phyloP scores from a whole-genome alignment of 2,329 filamentous ascomycete genomes.

The Verruconis gallopava region DNA sequence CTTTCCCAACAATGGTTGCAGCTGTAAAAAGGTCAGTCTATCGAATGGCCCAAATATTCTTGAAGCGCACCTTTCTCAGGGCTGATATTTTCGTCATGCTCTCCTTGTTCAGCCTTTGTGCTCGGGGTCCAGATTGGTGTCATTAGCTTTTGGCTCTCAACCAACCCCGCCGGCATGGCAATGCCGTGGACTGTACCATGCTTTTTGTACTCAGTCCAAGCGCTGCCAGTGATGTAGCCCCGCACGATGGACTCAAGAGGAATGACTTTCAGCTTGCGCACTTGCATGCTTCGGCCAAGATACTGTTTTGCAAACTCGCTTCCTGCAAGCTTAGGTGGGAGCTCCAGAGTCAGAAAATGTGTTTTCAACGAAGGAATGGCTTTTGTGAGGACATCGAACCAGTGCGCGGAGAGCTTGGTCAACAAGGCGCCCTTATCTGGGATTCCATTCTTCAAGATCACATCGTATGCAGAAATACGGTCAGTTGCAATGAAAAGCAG shows the following conservation, averaged over 20 bases:
- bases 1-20: conserved; percentile 48
- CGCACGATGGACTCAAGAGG: conserved; percentile 77
- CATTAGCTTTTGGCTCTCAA: conserved; percentile 57
- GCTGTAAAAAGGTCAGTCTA: no score
- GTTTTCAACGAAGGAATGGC: conserved; percentile 46
- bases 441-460: conserved; percentile 51
- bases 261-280: conserved; percentile 60
- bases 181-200: conserved; percentile 72
- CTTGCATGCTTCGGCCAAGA: conserved; percentile 61
- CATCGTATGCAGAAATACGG: conserved; percentile 91
- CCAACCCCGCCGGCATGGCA: conserved; percentile 50
- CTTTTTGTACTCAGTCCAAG: conserved; percentile 66
- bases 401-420: conserved; percentile 53
- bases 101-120: conserved; percentile 70
- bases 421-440: conserved; percentile 55
- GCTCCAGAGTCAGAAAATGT: conserved; percentile 47
- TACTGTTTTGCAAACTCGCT: conserved; percentile 25
- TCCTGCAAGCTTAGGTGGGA: conserved; percentile 38
- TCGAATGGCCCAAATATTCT: no score
- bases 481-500: conserved; percentile 79
- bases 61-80: conserved; percentile 50
- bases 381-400: conserved; percentile 49
- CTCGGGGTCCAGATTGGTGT: conserved; percentile 64
- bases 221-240: conserved; percentile 77
- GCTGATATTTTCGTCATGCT: conserved; percentile 77